phyloP scores from a whole-genome alignment of 345 rosid genomes.

The Anacardium occidentale region DNA sequence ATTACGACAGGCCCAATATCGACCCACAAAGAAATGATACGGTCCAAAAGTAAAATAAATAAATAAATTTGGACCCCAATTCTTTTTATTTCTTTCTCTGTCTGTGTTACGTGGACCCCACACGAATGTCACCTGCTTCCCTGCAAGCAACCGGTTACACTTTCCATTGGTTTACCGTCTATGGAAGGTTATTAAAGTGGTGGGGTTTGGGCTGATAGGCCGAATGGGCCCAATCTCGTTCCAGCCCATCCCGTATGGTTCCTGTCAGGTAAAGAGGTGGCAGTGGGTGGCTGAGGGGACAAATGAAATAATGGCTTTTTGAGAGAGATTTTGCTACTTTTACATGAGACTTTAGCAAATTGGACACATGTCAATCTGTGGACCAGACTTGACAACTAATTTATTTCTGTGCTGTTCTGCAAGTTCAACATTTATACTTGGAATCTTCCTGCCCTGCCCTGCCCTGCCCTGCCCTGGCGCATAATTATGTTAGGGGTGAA shows the following conservation, averaged over 20 bases:
- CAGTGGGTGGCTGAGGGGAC: conserved; percentile 30
- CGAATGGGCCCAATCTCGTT: neutral
- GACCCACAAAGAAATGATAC: neutral
- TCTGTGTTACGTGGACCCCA: neutral
- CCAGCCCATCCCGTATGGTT: conserved; percentile 38
- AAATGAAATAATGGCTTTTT: conserved; percentile 10
- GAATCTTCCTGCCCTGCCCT: too few relatives aligned
- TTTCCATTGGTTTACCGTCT: conserved; percentile 8
- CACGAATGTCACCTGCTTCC: conserved; percentile 32
- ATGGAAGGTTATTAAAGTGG: conserved; percentile 6
- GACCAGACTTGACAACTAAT: too few relatives aligned
- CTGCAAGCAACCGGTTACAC: conserved; percentile 25
- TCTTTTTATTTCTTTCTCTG: neutral
- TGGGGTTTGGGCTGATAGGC: conserved; percentile 10
- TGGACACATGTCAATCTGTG: neutral
- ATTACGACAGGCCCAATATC: neutral
- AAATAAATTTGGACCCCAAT: conserved; percentile 1
- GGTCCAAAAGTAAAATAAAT: too few relatives aligned
- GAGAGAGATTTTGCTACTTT: neutral
- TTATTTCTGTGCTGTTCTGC: too few relatives aligned
- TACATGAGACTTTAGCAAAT: neutral
- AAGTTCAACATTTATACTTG: too few relatives aligned
- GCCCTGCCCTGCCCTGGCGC: too few relatives aligned
- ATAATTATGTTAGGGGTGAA: too few relatives aligned
- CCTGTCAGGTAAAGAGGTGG: conserved; percentile 32